Percentiles rank a stretch among this genome's conserved stretches.
Conservation (phyloP, 768 basidiomycete species). For the Mrakia hoshinonis region DNA sequence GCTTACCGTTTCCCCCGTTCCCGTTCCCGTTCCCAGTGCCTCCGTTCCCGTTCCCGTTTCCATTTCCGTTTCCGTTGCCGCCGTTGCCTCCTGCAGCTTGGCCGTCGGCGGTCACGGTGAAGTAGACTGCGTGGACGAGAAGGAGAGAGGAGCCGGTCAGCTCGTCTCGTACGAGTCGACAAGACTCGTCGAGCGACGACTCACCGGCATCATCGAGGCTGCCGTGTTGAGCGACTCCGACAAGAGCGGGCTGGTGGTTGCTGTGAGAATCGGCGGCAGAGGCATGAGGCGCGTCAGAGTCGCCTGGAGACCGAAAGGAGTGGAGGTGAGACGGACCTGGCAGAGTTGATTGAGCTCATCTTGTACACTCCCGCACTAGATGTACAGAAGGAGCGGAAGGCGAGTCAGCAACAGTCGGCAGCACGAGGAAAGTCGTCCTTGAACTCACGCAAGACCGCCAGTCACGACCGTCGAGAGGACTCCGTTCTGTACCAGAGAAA, state of each 20-base stretch:
- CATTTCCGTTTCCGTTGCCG: constrained; percentile 21
- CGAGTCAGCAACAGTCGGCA: background rate
- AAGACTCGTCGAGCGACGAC: background rate
- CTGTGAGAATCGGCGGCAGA: constrained; percentile 37
- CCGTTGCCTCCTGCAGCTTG: constrained; percentile 8
- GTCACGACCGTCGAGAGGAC: constrained; percentile 49
- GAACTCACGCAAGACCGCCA: constrained; percentile 44
- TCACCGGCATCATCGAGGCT: constrained; percentile 18
- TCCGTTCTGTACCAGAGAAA: constrained; percentile 39
- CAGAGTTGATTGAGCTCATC: constrained; percentile 4
- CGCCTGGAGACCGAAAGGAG: too few species aligned
- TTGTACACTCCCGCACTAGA: constrained; percentile 4
- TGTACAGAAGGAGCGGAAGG: background rate
- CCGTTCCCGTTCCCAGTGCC: background rate
- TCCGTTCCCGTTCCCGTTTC: background rate
- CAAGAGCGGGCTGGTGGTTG: constrained; percentile 54
- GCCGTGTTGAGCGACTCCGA: constrained; percentile 56
- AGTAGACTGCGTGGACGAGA: constrained; percentile 10
- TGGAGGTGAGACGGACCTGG: background rate
- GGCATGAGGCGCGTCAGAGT: too few species aligned
- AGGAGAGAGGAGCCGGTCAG: background rate
- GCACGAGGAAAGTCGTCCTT: too few species aligned
- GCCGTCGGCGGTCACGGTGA: constrained; percentile 25
- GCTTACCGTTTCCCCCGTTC: constrained; percentile 19
- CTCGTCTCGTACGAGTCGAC: background rate